Percentiles rank a stretch among this genome's conserved stretches.
Conservation (phyloP, 768 basidiomycete species). For the Lepiota brunneoincarnata region DNA sequence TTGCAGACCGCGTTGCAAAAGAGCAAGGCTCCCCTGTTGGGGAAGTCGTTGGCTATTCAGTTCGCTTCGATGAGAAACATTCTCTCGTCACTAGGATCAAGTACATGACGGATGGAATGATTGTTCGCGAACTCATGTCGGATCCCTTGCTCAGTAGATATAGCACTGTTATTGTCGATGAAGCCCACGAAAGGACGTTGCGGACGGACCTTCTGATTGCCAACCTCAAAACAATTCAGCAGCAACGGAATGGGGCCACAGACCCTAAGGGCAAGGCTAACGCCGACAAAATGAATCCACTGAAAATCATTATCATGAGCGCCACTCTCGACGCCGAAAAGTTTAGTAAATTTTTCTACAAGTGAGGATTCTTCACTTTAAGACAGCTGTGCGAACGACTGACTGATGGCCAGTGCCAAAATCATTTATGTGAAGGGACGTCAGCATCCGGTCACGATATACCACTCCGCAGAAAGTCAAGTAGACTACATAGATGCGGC, state of each 20-base stretch:
- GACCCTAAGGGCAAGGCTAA: slow-evolving; percentile 46
- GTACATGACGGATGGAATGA: slow-evolving; percentile 97
- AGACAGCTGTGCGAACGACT: not conserved
- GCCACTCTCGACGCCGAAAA: slow-evolving; percentile 96
- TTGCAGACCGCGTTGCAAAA: slow-evolving; percentile 86
- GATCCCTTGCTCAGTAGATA: slow-evolving; percentile 78
- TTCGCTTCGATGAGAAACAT: slow-evolving; percentile 89
- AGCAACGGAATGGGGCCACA: slow-evolving; percentile 48
- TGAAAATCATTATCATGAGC: slow-evolving; percentile 96
- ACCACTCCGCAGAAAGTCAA: slow-evolving; percentile 71
- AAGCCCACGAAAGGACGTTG: slow-evolving; percentile 95
- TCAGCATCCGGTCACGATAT: slow-evolving; percentile 87
- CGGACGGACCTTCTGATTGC: slow-evolving; percentile 94
- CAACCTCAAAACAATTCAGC: slow-evolving; percentile 80
- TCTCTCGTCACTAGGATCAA: slow-evolving; percentile 81
- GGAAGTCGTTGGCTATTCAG: slow-evolving; percentile 84
- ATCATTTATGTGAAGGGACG: slow-evolving; percentile 92
- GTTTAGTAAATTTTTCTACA: slow-evolving; percentile 83
- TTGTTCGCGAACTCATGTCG: slow-evolving; percentile 85
- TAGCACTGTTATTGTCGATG: slow-evolving; percentile 89
- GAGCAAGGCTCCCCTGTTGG: slow-evolving; percentile 80
- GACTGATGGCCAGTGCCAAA: slow-evolving; percentile 55
- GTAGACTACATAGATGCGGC: slow-evolving; percentile 87
- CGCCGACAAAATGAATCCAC: slow-evolving; percentile 45
- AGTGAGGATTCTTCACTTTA: slow-evolving; percentile 45